Evolutionary conservation across 441 rosid species (phyloP).

Genomic region (Erodium texanum): DNA sequence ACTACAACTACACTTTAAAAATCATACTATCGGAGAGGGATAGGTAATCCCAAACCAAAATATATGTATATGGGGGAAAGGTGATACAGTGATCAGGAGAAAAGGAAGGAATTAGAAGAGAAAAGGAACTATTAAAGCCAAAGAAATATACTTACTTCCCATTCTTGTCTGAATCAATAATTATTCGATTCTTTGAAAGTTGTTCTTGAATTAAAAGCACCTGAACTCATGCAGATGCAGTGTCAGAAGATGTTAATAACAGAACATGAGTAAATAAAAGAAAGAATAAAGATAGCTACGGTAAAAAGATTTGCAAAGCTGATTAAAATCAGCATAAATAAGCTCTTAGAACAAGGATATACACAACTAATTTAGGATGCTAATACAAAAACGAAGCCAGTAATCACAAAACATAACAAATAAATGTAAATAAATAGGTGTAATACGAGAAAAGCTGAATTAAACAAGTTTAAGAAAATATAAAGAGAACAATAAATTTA

Average conservation of each 20-base stretch:
- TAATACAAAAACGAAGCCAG: background rate
- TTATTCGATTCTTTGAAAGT: conserved; percentile 88
- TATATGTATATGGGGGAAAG: too few relatives aligned
- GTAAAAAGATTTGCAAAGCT: background rate
- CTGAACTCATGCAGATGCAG: conserved; percentile 33
- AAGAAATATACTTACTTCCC: conserved; percentile 67
- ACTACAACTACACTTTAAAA: too few relatives aligned
- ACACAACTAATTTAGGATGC: background rate
- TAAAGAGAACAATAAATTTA: background rate
- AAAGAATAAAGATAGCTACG: background rate
- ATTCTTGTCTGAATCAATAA: conserved; percentile 81
- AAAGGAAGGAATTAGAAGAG: too few relatives aligned
- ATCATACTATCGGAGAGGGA: too few relatives aligned
- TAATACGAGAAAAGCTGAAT: too few relatives aligned
- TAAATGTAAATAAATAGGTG: too few relatives aligned
- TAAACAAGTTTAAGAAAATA: background rate
- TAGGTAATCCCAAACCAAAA: too few relatives aligned
- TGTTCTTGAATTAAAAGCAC: conserved; percentile 91
- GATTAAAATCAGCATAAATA: background rate
- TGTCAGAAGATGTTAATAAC: conserved; percentile 1
- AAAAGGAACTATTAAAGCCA: conserved; percentile 5
- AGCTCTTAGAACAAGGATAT: background rate
- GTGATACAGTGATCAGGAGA: too few relatives aligned
- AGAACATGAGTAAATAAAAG: conserved; percentile 10
- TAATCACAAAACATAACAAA: background rate